Evolutionary conservation across 108 stramenopile species (phyloP).

Genomic region (Parietichytrium sp.): DNA sequence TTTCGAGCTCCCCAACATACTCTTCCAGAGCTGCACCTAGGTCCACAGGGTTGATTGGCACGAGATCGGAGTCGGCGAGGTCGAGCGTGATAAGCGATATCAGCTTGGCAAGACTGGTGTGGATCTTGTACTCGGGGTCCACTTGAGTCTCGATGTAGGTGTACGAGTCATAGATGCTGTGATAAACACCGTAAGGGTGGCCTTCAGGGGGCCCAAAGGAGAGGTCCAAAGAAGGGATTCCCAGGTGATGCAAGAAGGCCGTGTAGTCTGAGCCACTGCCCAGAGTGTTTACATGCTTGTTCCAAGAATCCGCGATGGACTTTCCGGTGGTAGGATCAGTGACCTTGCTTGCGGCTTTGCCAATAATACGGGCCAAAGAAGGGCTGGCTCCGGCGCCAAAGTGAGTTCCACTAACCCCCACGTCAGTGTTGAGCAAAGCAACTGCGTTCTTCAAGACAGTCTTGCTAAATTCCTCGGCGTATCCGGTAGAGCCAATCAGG

Average conservation of each 20-base stretch:
- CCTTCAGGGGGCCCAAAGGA: slow-evolving; percentile 42
- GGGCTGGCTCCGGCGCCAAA: slow-evolving; percentile 59
- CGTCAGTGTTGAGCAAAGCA: slow-evolving; percentile 68
- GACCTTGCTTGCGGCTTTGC: slow-evolving; percentile 41
- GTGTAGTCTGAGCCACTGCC: slow-evolving; percentile 70
- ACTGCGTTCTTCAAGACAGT: slow-evolving; percentile 48
- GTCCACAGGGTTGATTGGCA: slow-evolving; percentile 58
- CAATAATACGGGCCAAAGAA: slow-evolving; percentile 53
- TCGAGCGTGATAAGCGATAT: slow-evolving; percentile 66
- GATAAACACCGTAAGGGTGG: slow-evolving; percentile 65
- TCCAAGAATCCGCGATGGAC: slow-evolving; percentile 44
- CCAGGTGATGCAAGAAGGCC: slow-evolving; percentile 69
- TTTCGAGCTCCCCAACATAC: slow-evolving; percentile 51
- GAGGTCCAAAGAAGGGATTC: slow-evolving; percentile 65
- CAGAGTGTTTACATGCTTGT: slow-evolving; percentile 55
- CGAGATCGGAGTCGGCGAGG: slow-evolving; percentile 51
- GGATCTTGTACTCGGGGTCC: slow-evolving; percentile 58
- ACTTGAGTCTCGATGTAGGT: slow-evolving; percentile 56
- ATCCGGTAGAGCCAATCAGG: slow-evolving; percentile 70
- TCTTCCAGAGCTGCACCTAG: slow-evolving; percentile 58
- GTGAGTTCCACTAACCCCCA: slow-evolving; percentile 58
- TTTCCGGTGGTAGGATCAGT: slow-evolving; percentile 46
- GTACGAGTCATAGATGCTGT: slow-evolving; percentile 69
- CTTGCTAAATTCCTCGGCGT: slow-evolving; percentile 60
- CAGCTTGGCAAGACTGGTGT: slow-evolving; percentile 55